A percentile compares a stretch with the other conserved stretches of the same genome.
Conservation (phyloP, 1,284 basidiomycete genomes). For the Heterobasidion irregulare region DNA sequence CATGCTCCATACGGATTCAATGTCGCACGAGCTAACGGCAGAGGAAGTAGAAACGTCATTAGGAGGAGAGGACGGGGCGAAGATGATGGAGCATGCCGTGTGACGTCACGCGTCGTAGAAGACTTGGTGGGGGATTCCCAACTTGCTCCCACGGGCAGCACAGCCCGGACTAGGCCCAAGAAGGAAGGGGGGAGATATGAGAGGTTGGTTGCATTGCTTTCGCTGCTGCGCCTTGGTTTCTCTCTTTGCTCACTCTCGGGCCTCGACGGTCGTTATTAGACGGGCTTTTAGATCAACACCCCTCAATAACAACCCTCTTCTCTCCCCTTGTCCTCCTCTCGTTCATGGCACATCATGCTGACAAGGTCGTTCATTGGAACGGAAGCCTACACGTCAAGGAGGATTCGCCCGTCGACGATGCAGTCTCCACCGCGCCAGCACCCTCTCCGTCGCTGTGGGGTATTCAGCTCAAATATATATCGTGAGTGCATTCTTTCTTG, state of each 20-base stretch:
- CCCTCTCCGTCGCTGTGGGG: conserved; percentile 52
- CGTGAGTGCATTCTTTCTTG: conserved; percentile 40
- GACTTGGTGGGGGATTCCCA: neutral
- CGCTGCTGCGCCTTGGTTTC: neutral
- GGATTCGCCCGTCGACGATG: conserved; percentile 21
- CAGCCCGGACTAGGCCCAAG: neutral
- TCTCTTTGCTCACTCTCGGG: neutral
- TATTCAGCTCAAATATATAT: conserved; percentile 72
- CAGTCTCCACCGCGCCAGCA: conserved; percentile 25
- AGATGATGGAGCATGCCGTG: neutral
- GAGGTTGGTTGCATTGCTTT: neutral
- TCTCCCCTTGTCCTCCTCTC: neutral
- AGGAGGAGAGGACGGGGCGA: too few species aligned
- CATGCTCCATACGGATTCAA: too few species aligned
- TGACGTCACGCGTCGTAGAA: neutral
- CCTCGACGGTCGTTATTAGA: neutral
- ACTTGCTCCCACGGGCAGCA: neutral
- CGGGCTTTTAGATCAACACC: neutral
- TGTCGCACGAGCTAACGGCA: too few species aligned
- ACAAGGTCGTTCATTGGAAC: conserved; percentile 4
- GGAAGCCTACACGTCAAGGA: conserved; percentile 15
- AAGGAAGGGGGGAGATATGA: neutral
- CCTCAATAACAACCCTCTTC: neutral
- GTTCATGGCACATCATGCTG: conserved; percentile 9
- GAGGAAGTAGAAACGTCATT: too few species aligned